Evolutionary conservation across 1,284 basidiomycete genomes (phyloP).

Genomic region (Sphaerobolus stellatus): DNA sequence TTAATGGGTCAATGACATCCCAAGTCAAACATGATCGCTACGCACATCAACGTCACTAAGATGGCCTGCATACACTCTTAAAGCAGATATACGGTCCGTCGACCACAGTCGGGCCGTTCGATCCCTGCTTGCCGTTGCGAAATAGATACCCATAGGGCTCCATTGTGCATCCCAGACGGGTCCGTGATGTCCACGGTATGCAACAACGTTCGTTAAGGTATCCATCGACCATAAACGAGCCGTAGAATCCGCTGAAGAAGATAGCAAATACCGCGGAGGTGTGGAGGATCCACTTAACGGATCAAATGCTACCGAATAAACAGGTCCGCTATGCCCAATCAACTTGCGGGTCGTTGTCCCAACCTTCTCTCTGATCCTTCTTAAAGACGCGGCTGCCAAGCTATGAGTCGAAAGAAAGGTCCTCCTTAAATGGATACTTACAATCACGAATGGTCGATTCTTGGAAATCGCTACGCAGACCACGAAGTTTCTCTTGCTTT

Average conservation of each 20-base stretch:
- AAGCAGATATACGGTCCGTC: constrained; percentile 84
- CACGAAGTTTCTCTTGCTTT: constrained; percentile 87
- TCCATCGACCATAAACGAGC: constrained; percentile 94
- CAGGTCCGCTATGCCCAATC: constrained; percentile 94
- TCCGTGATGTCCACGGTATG: constrained; percentile 94
- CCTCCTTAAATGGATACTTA: constrained; percentile 35
- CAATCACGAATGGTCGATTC: constrained; percentile 67
- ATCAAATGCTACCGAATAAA: constrained; percentile 94
- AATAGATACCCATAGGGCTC: constrained; percentile 98
- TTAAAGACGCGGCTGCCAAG: constrained; percentile 54
- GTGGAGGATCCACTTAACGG: constrained; percentile 84
- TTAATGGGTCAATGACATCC: background rate
- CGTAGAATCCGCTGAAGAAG: constrained; percentile 92
- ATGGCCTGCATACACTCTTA: constrained; percentile 95
- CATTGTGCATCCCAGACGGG: constrained; percentile 99
- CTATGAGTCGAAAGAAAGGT: constrained; percentile 1
- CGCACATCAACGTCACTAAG: constrained; percentile 95
- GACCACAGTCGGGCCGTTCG: constrained; percentile 95
- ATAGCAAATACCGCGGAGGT: constrained; percentile 86
- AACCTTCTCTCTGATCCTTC: constrained; percentile 73
- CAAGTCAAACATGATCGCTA: constrained; percentile 20
- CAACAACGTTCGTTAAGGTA: constrained; percentile 90
- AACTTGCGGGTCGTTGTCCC: constrained; percentile 86
- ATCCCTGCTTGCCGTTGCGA: constrained; percentile 93
- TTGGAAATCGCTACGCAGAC: constrained; percentile 74